A percentile compares a stretch with the other conserved stretches of the same genome.
Conservation (phyloP, 495 filamentous ascomycete genomes). For the Trichoderma asperelloides region DNA sequence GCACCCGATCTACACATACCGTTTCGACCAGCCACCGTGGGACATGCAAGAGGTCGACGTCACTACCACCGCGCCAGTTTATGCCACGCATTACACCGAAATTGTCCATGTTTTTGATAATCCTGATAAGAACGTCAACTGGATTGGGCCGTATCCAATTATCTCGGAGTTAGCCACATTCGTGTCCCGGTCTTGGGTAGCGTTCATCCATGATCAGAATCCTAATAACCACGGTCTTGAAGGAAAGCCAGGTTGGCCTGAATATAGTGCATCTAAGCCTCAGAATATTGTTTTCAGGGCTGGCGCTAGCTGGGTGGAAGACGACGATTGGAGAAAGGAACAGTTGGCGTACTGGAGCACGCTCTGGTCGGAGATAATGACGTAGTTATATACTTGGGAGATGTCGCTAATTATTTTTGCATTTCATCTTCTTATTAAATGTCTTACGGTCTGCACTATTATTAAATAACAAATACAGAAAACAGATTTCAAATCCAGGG, state of each 20-base stretch:
- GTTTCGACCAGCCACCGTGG: constrained; percentile 18
- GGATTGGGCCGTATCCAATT: constrained; percentile 21
- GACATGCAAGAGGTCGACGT: constrained; percentile 16
- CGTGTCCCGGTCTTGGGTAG: constrained; percentile 46
- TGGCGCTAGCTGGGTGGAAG: constrained; percentile 13
- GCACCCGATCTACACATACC: constrained; percentile 15
- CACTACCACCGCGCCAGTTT: constrained; percentile 16
- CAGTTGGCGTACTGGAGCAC: constrained; percentile 16
- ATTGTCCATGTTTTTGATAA: constrained; percentile 52
- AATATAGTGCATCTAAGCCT: constrained; percentile 2
- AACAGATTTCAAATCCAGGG: too few species aligned
- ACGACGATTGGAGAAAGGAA: constrained; percentile 15
- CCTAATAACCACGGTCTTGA: constrained; percentile 29
- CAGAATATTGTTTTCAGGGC: constrained; percentile 18
- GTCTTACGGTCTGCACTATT: not conserved
- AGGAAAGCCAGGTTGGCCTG: constrained; percentile 10
- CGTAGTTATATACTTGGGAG: not conserved
- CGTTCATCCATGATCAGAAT: constrained; percentile 42
- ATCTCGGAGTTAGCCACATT: constrained; percentile 37
- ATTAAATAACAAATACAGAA: not conserved
- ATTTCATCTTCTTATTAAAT: not conserved
- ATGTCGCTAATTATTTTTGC: not conserved
- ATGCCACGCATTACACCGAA: constrained; percentile 45
- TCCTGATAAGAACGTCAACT: constrained; percentile 18
- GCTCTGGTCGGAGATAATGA: constrained; percentile 13